Percentiles rank a stretch among this genome's conserved stretches.
These are phyloP conservation scores for Camelina hispida DNA, from an alignment of 345 rosid genomes.

Conservation along the genomic window DNA sequence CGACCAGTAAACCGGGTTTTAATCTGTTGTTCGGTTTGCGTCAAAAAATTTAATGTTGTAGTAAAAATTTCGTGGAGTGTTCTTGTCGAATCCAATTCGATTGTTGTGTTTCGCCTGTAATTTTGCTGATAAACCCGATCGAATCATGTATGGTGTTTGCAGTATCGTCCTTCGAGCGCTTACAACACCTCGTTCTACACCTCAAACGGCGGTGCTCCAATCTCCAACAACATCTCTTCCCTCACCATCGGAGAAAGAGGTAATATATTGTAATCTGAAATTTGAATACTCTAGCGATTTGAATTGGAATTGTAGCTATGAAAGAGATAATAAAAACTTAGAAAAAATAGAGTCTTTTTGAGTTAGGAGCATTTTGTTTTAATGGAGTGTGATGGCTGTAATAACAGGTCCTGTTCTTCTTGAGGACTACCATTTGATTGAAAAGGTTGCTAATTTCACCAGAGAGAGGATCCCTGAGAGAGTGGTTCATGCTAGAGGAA, in stretches of 20 bases:
- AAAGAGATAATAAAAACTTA: background rate
- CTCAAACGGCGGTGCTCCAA: constrained; percentile 82
- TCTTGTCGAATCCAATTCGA: background rate
- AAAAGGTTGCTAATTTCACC: constrained; percentile 89
- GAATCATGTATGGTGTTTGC: constrained; percentile 7
- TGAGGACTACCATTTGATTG: constrained; percentile 95
- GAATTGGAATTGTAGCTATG: background rate
- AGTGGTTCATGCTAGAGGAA: constrained; percentile 98
- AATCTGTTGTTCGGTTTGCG: background rate
- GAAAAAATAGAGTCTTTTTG: background rate
- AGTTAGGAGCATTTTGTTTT: constrained; percentile 12
- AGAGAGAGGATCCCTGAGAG: constrained; percentile 97
- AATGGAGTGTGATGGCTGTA: background rate
- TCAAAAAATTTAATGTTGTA: background rate
- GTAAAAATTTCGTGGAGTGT: constrained; percentile 6
- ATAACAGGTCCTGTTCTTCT: constrained; percentile 97
- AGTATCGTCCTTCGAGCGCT: constrained; percentile 70
- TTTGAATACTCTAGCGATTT: background rate
- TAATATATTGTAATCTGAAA: constrained; percentile 16
- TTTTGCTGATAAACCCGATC: background rate
- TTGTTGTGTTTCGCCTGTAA: background rate
- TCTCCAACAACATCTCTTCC: constrained; percentile 81
- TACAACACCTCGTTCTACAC: constrained; percentile 71
- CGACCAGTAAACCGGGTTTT: constrained; percentile 12
- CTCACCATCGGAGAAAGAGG: constrained; percentile 87